A percentile compares a stretch with the other conserved stretches of the same genome.
These are phyloP conservation scores for Boletus vinaceobasis DNA, from an alignment of 768 basidiomycete species.

Conservation along the genomic window DNA sequence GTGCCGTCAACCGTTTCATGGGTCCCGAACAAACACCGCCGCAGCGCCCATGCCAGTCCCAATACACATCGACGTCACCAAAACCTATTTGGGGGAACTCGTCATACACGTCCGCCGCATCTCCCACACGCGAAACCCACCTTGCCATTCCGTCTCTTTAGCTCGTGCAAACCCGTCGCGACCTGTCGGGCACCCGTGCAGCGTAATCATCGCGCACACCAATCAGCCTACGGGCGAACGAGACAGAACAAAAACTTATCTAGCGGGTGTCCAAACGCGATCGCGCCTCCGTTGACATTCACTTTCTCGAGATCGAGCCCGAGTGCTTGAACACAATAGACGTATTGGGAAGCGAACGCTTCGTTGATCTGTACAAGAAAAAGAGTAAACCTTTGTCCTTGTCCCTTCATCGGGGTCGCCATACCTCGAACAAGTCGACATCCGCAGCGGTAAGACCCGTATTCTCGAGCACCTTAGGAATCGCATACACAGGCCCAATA, in stretches of 20 bases:
- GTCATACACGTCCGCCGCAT: not conserved
- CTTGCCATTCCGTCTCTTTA: slow-evolving; percentile 67
- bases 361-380: slow-evolving; percentile 73
- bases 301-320: slow-evolving; percentile 60
- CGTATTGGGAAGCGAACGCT: slow-evolving; percentile 81
- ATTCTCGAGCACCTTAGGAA: slow-evolving; percentile 71
- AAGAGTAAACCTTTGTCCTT: not conserved
- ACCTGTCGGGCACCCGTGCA: slow-evolving; percentile 86
- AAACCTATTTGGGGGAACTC: slow-evolving; percentile 43
- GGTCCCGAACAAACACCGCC: slow-evolving; percentile 64
- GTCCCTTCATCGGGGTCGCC: not conserved
- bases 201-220: slow-evolving; percentile 39
- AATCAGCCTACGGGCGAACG: slow-evolving; percentile 4
- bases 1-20: not conserved
- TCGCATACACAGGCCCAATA: slow-evolving; percentile 80
- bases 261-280: slow-evolving; percentile 80
- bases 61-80: slow-evolving; percentile 87
- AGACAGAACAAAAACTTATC: slow-evolving; percentile 47
- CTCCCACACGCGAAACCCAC: slow-evolving; percentile 30
- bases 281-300: slow-evolving; percentile 88
- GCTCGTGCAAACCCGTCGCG: slow-evolving; percentile 75
- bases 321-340: slow-evolving; percentile 67
- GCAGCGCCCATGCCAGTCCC: slow-evolving; percentile 87
- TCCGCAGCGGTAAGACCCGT: slow-evolving; percentile 64
- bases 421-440: slow-evolving; percentile 77